Evolutionary conservation across 345 rosid species (phyloP).

Genomic region (Salix purpurea): DNA sequence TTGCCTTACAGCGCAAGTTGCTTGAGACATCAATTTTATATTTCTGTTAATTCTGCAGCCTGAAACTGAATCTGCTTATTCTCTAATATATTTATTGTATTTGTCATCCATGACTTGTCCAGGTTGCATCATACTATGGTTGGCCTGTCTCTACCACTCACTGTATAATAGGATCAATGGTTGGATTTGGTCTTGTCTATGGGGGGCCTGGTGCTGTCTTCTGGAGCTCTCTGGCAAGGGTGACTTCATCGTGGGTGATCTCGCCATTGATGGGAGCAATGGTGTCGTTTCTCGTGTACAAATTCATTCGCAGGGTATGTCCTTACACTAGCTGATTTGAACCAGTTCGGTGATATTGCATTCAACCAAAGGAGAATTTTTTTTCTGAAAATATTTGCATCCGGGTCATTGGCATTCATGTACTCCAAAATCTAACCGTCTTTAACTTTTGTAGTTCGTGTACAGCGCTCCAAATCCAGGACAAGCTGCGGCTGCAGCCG

Average conservation of each 20-base stretch:
- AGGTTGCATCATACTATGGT: slow-evolving; percentile 90
- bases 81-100: background rate
- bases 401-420: background rate
- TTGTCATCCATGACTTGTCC: slow-evolving; percentile 11
- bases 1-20: background rate
- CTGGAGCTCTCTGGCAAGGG: slow-evolving; percentile 91
- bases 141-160: slow-evolving; percentile 99
- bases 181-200: slow-evolving; percentile 87
- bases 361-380: background rate
- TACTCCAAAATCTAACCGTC: background rate
- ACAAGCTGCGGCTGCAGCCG: slow-evolving; percentile 83
- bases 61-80: background rate
- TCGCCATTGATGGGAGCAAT: slow-evolving; percentile 85
- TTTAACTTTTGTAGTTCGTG: slow-evolving; percentile 57
- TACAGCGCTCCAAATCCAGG: slow-evolving; percentile 98
- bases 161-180: slow-evolving; percentile 96
- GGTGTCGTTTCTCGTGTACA: slow-evolving; percentile 83
- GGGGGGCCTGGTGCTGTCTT: slow-evolving; percentile 95
- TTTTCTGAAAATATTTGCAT: background rate
- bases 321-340: slow-evolving; percentile 13
- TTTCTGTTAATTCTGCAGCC: background rate
- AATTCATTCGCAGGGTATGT: slow-evolving; percentile 92
- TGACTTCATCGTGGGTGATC: slow-evolving; percentile 89
- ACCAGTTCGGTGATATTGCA: background rate
- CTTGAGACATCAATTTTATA: background rate